Evolutionary conservation across 805 yeast genomes (phyloP).

Genomic region (Danielia oregonensis): DNA sequence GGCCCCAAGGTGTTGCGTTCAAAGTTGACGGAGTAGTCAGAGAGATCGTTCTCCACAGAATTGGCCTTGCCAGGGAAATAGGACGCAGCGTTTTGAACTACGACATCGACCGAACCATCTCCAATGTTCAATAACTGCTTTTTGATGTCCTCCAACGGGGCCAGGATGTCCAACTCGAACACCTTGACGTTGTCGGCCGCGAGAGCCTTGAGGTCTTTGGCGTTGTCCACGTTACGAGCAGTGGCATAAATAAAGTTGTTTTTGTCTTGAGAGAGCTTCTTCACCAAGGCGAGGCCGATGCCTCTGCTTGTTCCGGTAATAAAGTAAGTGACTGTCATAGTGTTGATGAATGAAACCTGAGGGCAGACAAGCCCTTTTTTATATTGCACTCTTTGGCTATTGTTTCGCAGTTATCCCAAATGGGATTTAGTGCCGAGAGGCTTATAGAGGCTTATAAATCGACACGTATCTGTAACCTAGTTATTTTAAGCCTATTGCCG

Average conservation of each 20-base stretch:
- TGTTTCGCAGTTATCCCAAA: too few species aligned
- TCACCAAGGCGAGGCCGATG: constrained; percentile 33
- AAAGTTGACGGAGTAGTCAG: constrained; percentile 9
- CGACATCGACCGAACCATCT: constrained; percentile 17
- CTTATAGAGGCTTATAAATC: too few species aligned
- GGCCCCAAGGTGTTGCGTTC: constrained; percentile 29
- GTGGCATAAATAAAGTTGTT: constrained; percentile 22
- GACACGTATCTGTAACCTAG: too few species aligned
- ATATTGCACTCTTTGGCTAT: too few species aligned
- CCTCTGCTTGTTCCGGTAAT: constrained; percentile 44
- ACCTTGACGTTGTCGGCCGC: neutral
- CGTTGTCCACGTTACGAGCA: constrained; percentile 7
- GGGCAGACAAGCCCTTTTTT: too few species aligned
- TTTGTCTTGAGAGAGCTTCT: constrained; percentile 18
- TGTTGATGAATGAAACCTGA: too few species aligned
- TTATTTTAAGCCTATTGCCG: too few species aligned
- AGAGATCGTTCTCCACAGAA: neutral
- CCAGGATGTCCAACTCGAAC: neutral
- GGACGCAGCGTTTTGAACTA: constrained; percentile 22
- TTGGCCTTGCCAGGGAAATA: constrained; percentile 6
- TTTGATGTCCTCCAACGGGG: neutral
- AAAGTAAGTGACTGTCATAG: constrained; percentile 14
- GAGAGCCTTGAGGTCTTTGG: constrained; percentile 6
- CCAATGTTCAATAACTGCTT: constrained; percentile 7
- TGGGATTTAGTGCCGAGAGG: too few species aligned